Conservation (phyloP, 73 alveolate species). For the Stentor coeruleus region DNA sequence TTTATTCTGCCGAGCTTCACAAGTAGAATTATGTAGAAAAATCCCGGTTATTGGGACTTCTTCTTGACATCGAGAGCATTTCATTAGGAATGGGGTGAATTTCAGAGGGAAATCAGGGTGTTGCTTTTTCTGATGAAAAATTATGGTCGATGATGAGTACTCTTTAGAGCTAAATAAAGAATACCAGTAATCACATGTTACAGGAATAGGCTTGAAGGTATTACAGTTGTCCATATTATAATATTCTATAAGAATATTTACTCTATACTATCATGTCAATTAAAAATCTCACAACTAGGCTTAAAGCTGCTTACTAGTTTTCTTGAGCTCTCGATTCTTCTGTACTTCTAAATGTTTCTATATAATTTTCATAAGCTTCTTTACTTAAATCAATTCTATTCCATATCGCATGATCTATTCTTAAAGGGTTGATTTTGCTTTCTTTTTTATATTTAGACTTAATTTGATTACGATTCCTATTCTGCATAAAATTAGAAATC, state of each 20-base stretch:
- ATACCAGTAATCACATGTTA: slow-evolving; percentile 17
- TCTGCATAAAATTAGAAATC: slow-evolving; percentile 15
- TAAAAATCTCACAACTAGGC: no score
- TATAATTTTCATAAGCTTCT: slow-evolving; percentile 12
- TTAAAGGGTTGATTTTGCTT: background rate
- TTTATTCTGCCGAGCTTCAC: slow-evolving; percentile 10
- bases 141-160: slow-evolving; percentile 6
- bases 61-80: slow-evolving; percentile 11
- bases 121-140: slow-evolving; percentile 11
- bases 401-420: slow-evolving; percentile 22
- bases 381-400: background rate
- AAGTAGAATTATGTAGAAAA: background rate
- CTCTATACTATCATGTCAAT: no score
- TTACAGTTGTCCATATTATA: slow-evolving; percentile 10
- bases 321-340: no score
- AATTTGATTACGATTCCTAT: slow-evolving; percentile 19
- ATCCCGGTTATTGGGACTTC: background rate
- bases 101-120: slow-evolving; percentile 4
- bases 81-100: background rate
- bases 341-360: background rate
- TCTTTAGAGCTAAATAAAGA: background rate
- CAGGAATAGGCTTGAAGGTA: slow-evolving; percentile 16
- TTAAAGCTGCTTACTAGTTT: no score
- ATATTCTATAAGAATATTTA: no score
- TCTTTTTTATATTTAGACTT: slow-evolving; percentile 21